Evolutionary conservation across 2,329 filamentous ascomycete genomes (phyloP).

Genomic region (Neoscytalidium dimidiatum): DNA sequence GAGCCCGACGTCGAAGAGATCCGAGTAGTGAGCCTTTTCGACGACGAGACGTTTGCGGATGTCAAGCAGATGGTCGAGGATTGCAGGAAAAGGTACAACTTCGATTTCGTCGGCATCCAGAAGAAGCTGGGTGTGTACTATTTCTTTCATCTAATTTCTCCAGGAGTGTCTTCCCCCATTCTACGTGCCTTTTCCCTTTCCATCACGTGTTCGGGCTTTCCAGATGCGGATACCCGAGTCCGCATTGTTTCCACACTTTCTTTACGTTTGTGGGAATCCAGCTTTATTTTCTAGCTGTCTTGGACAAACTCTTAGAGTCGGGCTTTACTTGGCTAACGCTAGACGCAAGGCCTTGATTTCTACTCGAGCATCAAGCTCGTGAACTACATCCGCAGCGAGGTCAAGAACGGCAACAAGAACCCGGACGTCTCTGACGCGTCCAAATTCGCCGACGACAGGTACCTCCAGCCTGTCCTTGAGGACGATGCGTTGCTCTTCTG

Average conservation of each 20-base stretch:
- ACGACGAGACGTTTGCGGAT: constrained; percentile 30
- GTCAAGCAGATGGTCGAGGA: constrained; percentile 40
- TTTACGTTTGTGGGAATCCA: no score
- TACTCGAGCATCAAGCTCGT: constrained; percentile 47
- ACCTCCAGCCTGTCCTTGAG: constrained; percentile 79
- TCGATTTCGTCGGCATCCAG: constrained; percentile 41
- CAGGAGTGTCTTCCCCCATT: background rate
- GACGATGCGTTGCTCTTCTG: constrained; percentile 88
- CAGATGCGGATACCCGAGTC: background rate
- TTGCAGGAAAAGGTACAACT: constrained; percentile 37
- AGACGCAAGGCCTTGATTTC: constrained; percentile 44
- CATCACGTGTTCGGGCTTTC: background rate
- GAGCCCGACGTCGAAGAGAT: constrained; percentile 41
- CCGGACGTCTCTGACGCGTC: constrained; percentile 62
- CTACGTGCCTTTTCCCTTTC: background rate
- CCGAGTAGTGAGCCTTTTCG: constrained; percentile 43
- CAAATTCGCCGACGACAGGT: constrained; percentile 75
- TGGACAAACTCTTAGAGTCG: no score
- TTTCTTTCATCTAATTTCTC: constrained; percentile 10
- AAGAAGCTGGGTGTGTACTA: constrained; percentile 37
- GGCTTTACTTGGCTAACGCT: background rate
- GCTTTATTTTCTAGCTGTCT: no score
- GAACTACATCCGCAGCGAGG: constrained; percentile 51
- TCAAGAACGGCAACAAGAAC: constrained; percentile 37
- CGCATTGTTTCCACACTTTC: background rate